Conservation (phyloP, 805 yeast species). For the Clavispora asparagi region DNA sequence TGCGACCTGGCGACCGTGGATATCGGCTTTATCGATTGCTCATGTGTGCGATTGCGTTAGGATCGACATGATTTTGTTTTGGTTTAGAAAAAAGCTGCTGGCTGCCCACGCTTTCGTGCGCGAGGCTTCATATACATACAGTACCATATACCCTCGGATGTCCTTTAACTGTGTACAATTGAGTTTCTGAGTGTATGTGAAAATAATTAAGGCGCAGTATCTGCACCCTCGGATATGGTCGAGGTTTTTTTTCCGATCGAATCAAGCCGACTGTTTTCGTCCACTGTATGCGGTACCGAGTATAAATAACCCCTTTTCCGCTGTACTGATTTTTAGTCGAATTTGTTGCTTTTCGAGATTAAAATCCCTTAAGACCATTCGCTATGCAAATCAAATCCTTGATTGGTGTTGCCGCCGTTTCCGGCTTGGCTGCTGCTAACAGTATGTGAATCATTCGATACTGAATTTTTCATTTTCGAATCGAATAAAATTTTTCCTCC, state of each 20-base stretch:
- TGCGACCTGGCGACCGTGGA: background rate
- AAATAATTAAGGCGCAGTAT: background rate
- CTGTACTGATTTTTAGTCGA: background rate
- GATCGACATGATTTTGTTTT: background rate
- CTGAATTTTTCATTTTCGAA: background rate
- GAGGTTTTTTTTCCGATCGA: conserved; percentile 1
- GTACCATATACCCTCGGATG: background rate
- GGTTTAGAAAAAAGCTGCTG: background rate
- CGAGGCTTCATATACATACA: background rate
- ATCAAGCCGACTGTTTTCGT: conserved; percentile 2
- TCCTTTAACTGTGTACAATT: background rate
- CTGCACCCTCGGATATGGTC: background rate
- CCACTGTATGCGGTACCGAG: background rate
- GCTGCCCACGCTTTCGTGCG: background rate
- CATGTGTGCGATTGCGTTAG: background rate
- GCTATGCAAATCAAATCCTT: conserved; percentile 55
- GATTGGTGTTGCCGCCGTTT: conserved; percentile 44
- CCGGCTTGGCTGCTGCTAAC: conserved; percentile 37
- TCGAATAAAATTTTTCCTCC: background rate
- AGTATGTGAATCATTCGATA: conserved; percentile 17
- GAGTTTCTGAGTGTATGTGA: background rate
- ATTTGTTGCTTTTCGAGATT: background rate
- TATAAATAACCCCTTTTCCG: conserved; percentile 7
- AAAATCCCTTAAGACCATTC: conserved; percentile 5
- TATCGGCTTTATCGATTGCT: background rate